Conservation (phyloP, 1,284 basidiomycete genomes). For the Puccinia brachypodii region DNA sequence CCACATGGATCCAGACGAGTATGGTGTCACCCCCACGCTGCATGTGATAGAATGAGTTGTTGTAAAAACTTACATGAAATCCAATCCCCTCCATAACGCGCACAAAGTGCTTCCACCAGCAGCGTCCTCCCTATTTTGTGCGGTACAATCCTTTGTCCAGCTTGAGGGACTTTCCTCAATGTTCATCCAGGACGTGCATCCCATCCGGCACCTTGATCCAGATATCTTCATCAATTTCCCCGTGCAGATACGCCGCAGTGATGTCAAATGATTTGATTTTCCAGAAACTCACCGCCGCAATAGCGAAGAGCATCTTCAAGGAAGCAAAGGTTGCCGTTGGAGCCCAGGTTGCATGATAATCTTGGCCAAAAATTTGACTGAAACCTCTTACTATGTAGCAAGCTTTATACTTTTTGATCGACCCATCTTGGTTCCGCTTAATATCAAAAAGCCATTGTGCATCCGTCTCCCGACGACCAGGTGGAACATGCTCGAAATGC, state of each 20-base stretch:
- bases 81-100: neutral
- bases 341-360: constrained; percentile 4
- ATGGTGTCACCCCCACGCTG: neutral
- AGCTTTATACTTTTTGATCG: constrained; percentile 20
- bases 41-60: constrained; percentile 8
- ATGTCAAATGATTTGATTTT: neutral
- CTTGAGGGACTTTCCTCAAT: neutral
- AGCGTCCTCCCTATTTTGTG: constrained; percentile 7
- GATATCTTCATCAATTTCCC: constrained; percentile 6
- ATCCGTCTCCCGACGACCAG: neutral
- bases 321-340: constrained; percentile 11
- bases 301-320: neutral
- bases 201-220: constrained; percentile 15
- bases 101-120: constrained; percentile 28
- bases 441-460: neutral
- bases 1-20: constrained; percentile 15
- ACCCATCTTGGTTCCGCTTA: neutral
- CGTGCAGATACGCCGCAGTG: constrained; percentile 23
- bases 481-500: constrained; percentile 4
- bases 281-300: neutral
- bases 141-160: constrained; percentile 18
- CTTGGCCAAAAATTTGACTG: neutral
- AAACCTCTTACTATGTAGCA: constrained; percentile 8
- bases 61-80: constrained; percentile 15
- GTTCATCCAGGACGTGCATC: neutral